Base-by-base conservation (phyloP, 306 rosid genomes). In the Comarum palustre region DNA sequence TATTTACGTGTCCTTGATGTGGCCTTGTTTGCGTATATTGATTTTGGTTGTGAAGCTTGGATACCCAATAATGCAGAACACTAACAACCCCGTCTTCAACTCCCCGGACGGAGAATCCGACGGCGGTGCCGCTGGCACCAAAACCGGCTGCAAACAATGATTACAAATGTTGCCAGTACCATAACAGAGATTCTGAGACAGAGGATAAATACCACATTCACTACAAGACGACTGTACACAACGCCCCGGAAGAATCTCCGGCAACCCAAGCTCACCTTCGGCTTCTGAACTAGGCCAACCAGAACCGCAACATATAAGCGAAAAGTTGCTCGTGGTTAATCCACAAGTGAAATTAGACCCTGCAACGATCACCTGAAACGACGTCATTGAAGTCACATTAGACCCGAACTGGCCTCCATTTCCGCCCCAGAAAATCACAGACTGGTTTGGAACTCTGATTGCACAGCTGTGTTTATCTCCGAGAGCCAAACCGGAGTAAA, bases 361-460 rank as follows among this genome's bases (percentile, higher is more conserved):
- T 19, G 98, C 84, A 79, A 77, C 88, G 50, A 93, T 84, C 5
- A 83, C 60, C 69, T 89, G 90, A 75, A 93, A 93, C 13, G 82
- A 80, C 72, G 77, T 73, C 2, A 72, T 70, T 13, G 62, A 12
- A 0, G 76, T 75, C 9, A 45, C 76, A 68, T 83, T 81, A 20
- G 42, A 71, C 1, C 79, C 75, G 68, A 83, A 87, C 24, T 34
- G 1, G 3, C 81, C 96, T 20, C 74, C 75, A 0, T 90, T 80
- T 14, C 98, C 92, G 17, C 98, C 92, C 98, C 98, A 93, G 55
- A 97, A 93, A 50, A 87, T 73, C 29, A 87, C 96, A 0, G 87
- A 74, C 32, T 80, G 75, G 82, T 90, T 89, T 52, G 11, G 8
- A 9, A 24, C 9, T 65, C 84, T 80, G 20, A 90, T 75, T 2